These are phyloP conservation scores for Tulasnella sp. DNA, from an alignment of 768 basidiomycete genomes.

Conservation along the genomic window DNA sequence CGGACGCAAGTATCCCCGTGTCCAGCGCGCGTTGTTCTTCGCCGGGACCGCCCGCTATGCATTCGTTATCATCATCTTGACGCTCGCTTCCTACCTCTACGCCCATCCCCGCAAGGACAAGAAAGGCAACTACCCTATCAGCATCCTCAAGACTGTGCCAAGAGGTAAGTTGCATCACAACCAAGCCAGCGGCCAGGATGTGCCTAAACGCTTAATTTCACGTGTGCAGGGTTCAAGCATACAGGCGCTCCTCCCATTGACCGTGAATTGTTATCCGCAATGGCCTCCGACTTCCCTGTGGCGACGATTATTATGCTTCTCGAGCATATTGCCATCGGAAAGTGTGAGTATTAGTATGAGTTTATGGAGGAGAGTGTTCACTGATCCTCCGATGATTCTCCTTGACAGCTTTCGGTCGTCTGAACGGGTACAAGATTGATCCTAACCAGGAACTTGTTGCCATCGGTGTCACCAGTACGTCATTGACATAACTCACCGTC, in stretches of 20 bases:
- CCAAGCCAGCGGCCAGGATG: background rate
- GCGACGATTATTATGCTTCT: slow-evolving; percentile 81
- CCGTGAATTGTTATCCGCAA: slow-evolving; percentile 42
- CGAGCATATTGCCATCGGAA: slow-evolving; percentile 96
- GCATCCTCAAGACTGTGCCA: slow-evolving; percentile 71
- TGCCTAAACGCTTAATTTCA: background rate
- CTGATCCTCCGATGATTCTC: background rate
- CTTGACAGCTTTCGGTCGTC: slow-evolving; percentile 71
- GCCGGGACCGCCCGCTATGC: slow-evolving; percentile 64
- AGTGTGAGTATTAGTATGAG: slow-evolving; percentile 42
- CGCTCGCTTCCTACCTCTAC: slow-evolving; percentile 75
- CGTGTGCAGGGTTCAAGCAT: slow-evolving; percentile 26
- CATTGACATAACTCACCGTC: background rate
- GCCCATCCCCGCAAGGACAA: slow-evolving; percentile 40
- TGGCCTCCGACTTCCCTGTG: slow-evolving; percentile 66
- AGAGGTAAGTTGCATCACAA: slow-evolving; percentile 35
- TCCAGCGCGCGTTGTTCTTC: slow-evolving; percentile 69
- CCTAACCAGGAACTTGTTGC: slow-evolving; percentile 61
- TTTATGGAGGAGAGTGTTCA: background rate
- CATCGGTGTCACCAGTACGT: slow-evolving; percentile 76
- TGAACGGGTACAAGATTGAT: slow-evolving; percentile 79
- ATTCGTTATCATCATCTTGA: slow-evolving; percentile 79
- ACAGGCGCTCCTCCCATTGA: slow-evolving; percentile 40
- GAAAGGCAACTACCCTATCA: slow-evolving; percentile 67
- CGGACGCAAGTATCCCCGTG: slow-evolving; percentile 46